Evolutionary conservation across 805 yeast genomes (phyloP), one percentile per base, ranked within the genome.

Genomic region (Lachancea cidri): DNA sequence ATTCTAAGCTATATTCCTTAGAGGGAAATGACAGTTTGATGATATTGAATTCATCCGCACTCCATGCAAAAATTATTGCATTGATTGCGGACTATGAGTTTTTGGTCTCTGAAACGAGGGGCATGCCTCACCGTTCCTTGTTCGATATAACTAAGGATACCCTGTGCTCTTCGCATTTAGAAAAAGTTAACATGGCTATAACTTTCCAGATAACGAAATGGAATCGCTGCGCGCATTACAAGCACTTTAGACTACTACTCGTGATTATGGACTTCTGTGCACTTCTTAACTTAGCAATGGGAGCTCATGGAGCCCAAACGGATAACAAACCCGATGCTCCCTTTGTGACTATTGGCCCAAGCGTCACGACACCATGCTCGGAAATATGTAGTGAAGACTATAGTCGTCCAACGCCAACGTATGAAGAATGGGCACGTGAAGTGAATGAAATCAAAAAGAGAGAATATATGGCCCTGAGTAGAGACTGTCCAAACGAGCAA

Each of bases 261-360:
- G 31, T 32, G 4, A 22, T 38, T 19, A 29, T 29, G 16, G 41
- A 38, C 20, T 31, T 25, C 17, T 9, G 15, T 19, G 36, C 24
- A 8, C 33, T 38, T 14, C 17, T 29, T 6, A 29, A 29, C n/a
- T 11, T 22, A 11, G 27, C 27, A 7, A 22, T 11, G 7, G 27
- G 27, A 22, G 11, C 27, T 22, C 7, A 7, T 11, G 27, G 27
- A 7, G 7, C 7, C 27, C 27, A 11, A 7, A 7, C 27, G 11
- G 11, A 22, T 22, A 22, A 22, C 11, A 22, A 11, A 22, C 7
- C 11, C 9, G 27, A 22, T 11, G 27, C 27, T 22, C 11, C 27
- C 11, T 11, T 22, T 11, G 27, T 22, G 27, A 11, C 27, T 22
- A 11, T 22, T 7, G 27, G 27, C 27, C 27, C 27, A 22, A 11